phyloP scores from a whole-genome alignment of 2,329 filamentous ascomycete genomes.

The Sclerotinia sclerotiorum region DNA sequence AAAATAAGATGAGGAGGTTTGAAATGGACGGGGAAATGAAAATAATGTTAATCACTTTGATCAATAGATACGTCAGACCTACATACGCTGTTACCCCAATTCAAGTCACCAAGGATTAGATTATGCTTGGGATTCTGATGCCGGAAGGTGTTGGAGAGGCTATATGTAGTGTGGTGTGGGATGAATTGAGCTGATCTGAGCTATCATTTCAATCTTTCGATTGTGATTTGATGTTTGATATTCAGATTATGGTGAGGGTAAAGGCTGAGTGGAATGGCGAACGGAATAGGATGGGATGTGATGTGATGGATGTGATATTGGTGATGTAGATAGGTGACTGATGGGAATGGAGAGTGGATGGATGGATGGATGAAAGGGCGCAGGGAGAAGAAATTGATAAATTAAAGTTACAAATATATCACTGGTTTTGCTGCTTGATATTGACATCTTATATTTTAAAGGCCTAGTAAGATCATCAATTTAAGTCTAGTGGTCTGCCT shows the following conservation, averaged over 20 bases:
- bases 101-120: slow-evolving; percentile 31
- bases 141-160: neutral
- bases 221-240: neutral
- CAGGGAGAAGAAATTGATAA: neutral
- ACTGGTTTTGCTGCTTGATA: neutral
- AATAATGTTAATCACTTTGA: neutral
- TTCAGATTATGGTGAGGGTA: neutral
- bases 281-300: neutral
- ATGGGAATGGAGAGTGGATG: neutral
- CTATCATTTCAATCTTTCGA: neutral
- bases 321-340: neutral
- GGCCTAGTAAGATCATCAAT: too few species aligned
- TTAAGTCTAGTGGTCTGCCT: too few species aligned
- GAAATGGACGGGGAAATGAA: slow-evolving; percentile 21
- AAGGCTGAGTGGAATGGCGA: neutral
- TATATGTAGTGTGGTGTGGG: neutral
- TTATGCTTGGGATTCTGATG: neutral
- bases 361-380: neutral
- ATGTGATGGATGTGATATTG: neutral
- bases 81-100: slow-evolving; percentile 73
- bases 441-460: too few species aligned
- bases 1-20: neutral
- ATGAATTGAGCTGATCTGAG: neutral
- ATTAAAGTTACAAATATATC: neutral
- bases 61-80: slow-evolving; percentile 71